phyloP scores from a whole-genome alignment of 495 filamentous ascomycete species.

The Amphirosellinia nigrospora region DNA sequence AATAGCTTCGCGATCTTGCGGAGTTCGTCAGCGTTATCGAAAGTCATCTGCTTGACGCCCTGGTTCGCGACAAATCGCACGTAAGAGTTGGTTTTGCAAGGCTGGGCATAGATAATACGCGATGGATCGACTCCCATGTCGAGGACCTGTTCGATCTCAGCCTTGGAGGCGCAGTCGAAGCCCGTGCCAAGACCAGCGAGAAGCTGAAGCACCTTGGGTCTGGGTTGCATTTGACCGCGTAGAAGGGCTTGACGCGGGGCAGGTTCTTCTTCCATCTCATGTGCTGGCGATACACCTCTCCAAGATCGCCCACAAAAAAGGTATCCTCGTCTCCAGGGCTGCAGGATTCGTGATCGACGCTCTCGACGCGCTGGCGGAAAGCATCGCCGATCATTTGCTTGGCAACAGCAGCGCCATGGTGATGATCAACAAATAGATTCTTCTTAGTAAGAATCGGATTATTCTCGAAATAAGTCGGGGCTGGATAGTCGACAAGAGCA shows the following conservation, averaged over 20 bases:
- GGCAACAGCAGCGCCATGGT: conserved; percentile 46
- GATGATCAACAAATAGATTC: conserved; percentile 43
- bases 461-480: conserved; percentile 49
- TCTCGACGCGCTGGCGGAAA: conserved; percentile 79
- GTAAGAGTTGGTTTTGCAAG: conserved; percentile 99
- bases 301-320: conserved; percentile 97
- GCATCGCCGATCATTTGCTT: conserved; percentile 76
- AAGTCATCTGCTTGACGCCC: conserved; percentile 97
- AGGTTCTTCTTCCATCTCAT: conserved; percentile 97
- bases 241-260: conserved; percentile 92
- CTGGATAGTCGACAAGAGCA: conserved; percentile 51
- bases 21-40: conserved; percentile 97
- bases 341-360: conserved; percentile 83
- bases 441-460: conserved; percentile 55
- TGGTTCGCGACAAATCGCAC: conserved; percentile 82
- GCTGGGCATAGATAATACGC: conserved; percentile 98
- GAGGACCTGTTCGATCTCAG: conserved; percentile 91
- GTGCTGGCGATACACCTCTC: conserved; percentile 98
- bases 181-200: conserved; percentile 87
- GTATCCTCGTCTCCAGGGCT: conserved; percentile 92
- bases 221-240: conserved; percentile 97
- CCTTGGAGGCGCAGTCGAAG: conserved; percentile 98
- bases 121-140: conserved; percentile 82
- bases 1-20: conserved; percentile 94
- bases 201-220: conserved; percentile 86